Evolutionary conservation across 352 stramenopile species (phyloP), one percentile per base, ranked within the genome.

Genomic region (Globisporangium recalcitrans): DNA sequence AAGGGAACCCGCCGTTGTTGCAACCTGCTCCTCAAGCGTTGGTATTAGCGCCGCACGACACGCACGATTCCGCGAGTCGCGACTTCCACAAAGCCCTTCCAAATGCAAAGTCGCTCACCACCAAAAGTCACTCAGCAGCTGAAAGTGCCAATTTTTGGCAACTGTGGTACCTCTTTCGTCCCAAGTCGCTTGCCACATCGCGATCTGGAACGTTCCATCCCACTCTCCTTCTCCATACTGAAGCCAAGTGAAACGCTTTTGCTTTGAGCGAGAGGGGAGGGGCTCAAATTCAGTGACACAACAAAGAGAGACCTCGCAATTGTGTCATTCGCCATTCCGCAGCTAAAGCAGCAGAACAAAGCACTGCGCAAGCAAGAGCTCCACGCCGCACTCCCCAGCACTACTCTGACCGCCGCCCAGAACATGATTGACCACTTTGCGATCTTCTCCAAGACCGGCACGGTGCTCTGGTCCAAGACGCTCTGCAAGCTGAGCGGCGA

Each of bases 401-500:
- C 14, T 14, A 36, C 24, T 13, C 24, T 1, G 24, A 54, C 48
- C 31, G 24, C 27, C 32, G 13, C 5, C 1, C 60, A 72, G 19
- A n/a, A n/a, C 13, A 97, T 97, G 91, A 92, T 98, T 55, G 90
- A 97, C 76, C 82, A 97, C 67, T 97, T 97, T 63, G 78, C 91
- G 49, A 88, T 98, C 65, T 98, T 98, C 71, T 90, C 71, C 71
- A 95, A 95, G 74, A 94, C 78, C 52, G 91, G 91, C 60, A 85
- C 85, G 21, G 87, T 98, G 54, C 74, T 97, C 31, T 98, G 88
- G 88, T 95, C 85, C 38, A 85, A 88, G 56, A 88, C 84, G 55
- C 77, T 97, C 21, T 93, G 83, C 64, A 94, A 94, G 62, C 71
- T 98, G 60, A 80, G 60, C 13, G 86, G 88, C 32, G 82, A 96